These are phyloP conservation scores for Tephrocybe sp. DNA, from an alignment of 768 basidiomycete species.

Conservation along the genomic window DNA sequence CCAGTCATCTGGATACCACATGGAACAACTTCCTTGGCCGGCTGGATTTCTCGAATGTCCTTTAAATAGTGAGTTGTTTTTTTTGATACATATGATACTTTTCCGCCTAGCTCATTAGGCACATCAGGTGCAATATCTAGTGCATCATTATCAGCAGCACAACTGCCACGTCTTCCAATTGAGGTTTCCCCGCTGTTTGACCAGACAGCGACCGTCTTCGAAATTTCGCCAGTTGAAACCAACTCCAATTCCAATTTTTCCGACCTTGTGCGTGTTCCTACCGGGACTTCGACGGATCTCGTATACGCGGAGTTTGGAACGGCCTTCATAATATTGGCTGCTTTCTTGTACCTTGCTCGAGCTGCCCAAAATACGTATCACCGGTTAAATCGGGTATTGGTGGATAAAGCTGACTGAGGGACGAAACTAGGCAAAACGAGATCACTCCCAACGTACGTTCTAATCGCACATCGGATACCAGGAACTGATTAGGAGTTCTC, in stretches of 20 bases:
- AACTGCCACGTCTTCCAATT: slow-evolving; percentile 10
- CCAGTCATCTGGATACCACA: slow-evolving; percentile 21
- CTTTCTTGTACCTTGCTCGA: slow-evolving; percentile 36
- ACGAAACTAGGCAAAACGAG: no score
- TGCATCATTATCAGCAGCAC: slow-evolving; percentile 1
- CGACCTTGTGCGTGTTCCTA: slow-evolving; percentile 31
- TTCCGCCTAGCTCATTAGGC: background rate
- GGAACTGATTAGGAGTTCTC: no score
- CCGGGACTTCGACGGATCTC: slow-evolving; percentile 35
- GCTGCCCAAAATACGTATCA: slow-evolving; percentile 22
- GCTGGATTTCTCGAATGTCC: slow-evolving; percentile 37
- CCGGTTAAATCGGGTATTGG: background rate
- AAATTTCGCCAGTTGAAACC: no score
- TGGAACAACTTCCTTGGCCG: slow-evolving; percentile 34
- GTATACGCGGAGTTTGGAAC: slow-evolving; percentile 42
- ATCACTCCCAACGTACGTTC: background rate
- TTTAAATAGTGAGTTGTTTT: slow-evolving; percentile 22
- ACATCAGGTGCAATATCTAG: slow-evolving; percentile 3
- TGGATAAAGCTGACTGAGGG: slow-evolving; percentile 10
- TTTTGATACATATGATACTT: background rate
- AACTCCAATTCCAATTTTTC: slow-evolving; percentile 10
- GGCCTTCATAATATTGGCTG: slow-evolving; percentile 32
- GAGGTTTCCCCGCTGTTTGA: slow-evolving; percentile 19
- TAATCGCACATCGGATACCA: background rate
- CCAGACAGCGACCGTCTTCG: slow-evolving; percentile 17